These are phyloP conservation scores for Auriscalpium vulgare DNA, from an alignment of 768 basidiomycete species.

Conservation along the genomic window DNA sequence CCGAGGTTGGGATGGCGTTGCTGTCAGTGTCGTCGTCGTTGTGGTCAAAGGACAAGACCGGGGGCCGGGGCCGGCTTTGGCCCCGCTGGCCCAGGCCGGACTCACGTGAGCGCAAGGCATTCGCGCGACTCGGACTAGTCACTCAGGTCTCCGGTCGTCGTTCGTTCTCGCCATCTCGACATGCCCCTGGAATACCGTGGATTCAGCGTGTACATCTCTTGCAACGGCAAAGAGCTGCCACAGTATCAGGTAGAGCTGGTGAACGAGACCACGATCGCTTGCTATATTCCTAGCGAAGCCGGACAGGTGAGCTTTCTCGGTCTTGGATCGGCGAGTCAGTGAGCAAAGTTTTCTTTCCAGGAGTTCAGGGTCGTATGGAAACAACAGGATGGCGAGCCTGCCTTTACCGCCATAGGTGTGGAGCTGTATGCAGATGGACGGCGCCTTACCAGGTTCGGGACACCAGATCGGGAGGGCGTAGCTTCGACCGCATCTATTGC, in stretches of 20 bases:
- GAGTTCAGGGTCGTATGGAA: not conserved
- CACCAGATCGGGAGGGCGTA: too few relatives aligned
- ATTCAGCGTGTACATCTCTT: not conserved
- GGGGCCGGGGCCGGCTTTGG: not conserved
- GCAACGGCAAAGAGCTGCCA: not conserved
- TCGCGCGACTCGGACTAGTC: too few relatives aligned
- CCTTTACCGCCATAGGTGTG: too few relatives aligned
- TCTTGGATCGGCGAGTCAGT: not conserved
- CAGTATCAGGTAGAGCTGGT: not conserved
- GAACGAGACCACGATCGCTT: not conserved
- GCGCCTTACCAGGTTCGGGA: too few relatives aligned
- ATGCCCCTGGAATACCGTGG: not conserved
- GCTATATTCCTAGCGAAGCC: slow-evolving; percentile 1
- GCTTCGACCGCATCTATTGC: too few relatives aligned
- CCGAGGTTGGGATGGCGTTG: not conserved
- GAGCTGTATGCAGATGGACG: too few relatives aligned
- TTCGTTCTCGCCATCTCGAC: not conserved
- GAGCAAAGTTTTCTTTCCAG: not conserved
- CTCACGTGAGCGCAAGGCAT: not conserved
- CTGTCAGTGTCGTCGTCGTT: not conserved
- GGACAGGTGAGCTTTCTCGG: not conserved
- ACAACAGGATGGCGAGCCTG: too few relatives aligned
- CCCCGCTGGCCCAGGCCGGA: not conserved
- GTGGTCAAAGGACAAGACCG: not conserved
- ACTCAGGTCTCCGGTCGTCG: too few relatives aligned